Evolutionary conservation across 106 monocot species (phyloP).

Genomic region (Apostasia shenzhenica): DNA sequence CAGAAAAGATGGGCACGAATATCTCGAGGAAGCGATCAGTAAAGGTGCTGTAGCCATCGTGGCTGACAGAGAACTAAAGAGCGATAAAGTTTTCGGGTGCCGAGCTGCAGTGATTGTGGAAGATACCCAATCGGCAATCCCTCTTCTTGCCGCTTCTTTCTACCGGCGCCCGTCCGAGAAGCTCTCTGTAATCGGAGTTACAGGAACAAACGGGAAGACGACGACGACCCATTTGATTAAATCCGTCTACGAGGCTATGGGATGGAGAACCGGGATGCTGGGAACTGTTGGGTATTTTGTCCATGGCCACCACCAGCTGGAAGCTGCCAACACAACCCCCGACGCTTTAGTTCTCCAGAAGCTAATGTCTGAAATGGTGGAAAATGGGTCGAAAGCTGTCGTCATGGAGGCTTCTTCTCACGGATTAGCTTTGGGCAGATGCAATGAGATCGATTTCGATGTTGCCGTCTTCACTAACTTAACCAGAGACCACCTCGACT

Average conservation of each 20-base stretch:
- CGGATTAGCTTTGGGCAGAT: conserved; percentile 46
- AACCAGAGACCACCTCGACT: conserved; percentile 51
- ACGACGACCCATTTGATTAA: conserved; percentile 58
- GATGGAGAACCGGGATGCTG: conserved; percentile 43
- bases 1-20: conserved; percentile 36
- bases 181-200: conserved; percentile 53
- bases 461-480: conserved; percentile 71
- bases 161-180: conserved; percentile 43
- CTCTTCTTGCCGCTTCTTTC: conserved; percentile 46
- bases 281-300: conserved; percentile 45
- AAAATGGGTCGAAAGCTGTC: conserved; percentile 17
- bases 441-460: conserved; percentile 62
- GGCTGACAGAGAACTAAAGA: conserved; percentile 29
- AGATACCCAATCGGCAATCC: conserved; percentile 38
- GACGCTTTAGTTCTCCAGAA: conserved; percentile 24
- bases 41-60: conserved; percentile 57
- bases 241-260: conserved; percentile 50
- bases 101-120: conserved; percentile 45
- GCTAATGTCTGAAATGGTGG: conserved; percentile 33
- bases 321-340: conserved; percentile 34
- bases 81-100: conserved; percentile 24
- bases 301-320: conserved; percentile 35
- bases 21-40: conserved; percentile 42
- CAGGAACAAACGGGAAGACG: conserved; percentile 64
- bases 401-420: conserved; percentile 41